Base-by-base conservation (phyloP, 2,329 filamentous ascomycete genomes). In the Gremmenia infestans region DNA sequence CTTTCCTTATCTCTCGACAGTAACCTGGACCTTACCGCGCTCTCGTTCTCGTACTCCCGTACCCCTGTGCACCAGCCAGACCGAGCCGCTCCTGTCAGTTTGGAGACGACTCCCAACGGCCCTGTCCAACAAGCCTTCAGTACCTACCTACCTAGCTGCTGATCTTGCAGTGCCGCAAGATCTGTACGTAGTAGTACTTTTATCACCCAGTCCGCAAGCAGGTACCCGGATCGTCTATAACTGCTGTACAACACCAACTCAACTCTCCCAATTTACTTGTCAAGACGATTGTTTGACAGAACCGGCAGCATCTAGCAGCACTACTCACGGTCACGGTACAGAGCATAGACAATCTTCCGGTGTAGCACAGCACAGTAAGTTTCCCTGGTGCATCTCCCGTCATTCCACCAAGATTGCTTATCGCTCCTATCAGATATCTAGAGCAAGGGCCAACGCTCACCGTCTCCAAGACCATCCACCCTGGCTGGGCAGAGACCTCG, bases 391-490 rank as follows among this genome's bases (percentile, higher is more conserved):
- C n/a, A 25, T 22, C 36, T 54, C n/a, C 43, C 42, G 50, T 28
- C 56, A 58, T 60, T 60, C 53, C 50, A 54, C 57, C 48, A 45
- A 40, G 39, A 32, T 40, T 52, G 25, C 60, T 60, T 63, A 62
- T 62, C 61, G 58, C 56, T 57, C 62, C 60, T 61, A 63, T 64
- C 59, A 63, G 43, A 53, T 50, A 48, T 45, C 53, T 28, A 35
- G 25, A 52, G 39, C 52, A 54, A 61, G 48, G 57, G 56, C 46
- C 23, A 23, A 19, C 37, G 22, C 55, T 63, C 57, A 64, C 60
- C 53, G 58, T 56, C 46, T 46, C 22, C 14, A 19, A 8, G 19
- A 12, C 17, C 15, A 36, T n/a, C 17, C n/a, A 46, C 5, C 42
- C 42, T 19, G 8, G 39, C 17, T 37, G 17, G 53, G 51, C 46